Percentiles rank a stretch among this genome's conserved stretches.
Conservation (phyloP, 2,329 filamentous ascomycete genomes). For the Bipolaris cookei region DNA sequence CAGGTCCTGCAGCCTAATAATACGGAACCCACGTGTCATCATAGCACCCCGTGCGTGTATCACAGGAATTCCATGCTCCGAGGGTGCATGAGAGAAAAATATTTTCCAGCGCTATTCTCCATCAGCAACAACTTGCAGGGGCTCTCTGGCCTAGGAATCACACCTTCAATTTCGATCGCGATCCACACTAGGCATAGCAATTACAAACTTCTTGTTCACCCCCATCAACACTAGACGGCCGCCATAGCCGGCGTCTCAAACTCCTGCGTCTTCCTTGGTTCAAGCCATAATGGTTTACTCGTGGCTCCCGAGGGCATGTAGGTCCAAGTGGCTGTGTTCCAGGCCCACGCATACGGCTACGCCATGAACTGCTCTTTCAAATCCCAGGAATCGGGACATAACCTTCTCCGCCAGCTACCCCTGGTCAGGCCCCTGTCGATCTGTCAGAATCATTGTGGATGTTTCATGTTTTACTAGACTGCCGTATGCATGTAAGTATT, state of each 20-base stretch:
- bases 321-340: slow-evolving; percentile 7
- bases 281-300: neutral
- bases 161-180: slow-evolving; percentile 2
- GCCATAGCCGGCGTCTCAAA: neutral
- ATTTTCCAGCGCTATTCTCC: slow-evolving; percentile 6
- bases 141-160: neutral
- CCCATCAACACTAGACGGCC: neutral
- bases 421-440: neutral
- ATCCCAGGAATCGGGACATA: neutral
- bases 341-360: neutral
- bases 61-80: neutral
- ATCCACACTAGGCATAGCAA: neutral
- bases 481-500: slow-evolving; percentile 4
- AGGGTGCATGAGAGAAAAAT: slow-evolving; percentile 3
- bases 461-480: slow-evolving; percentile 1
- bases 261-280: neutral
- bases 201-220: neutral
- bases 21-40: slow-evolving; percentile 2
- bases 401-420: neutral
- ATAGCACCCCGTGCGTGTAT: neutral
- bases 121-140: slow-evolving; percentile 1
- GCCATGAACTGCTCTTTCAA: slow-evolving; percentile 1
- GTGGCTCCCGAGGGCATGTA: neutral
- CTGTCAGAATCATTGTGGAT: slow-evolving; percentile 6
- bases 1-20: slow-evolving; percentile 1